Evolutionary conservation across 257 asterid species (phyloP), one percentile per base, ranked within the genome.

Genomic region (Haberlea rhodopensis): DNA sequence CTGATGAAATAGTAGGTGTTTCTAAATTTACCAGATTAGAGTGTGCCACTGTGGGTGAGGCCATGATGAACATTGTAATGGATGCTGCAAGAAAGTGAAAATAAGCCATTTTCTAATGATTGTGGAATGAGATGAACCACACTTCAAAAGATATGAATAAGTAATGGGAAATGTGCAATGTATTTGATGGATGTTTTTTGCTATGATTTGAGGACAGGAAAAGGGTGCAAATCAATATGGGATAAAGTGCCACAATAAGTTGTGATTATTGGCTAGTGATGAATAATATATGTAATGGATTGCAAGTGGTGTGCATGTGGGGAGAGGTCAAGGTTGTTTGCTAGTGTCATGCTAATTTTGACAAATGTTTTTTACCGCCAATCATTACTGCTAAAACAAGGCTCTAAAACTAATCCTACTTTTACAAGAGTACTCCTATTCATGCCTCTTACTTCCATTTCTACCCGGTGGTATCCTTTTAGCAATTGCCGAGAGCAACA

Each of bases 41-140:
- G 18, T 82, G 73, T 68, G 82, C 29, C 5, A 64, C 71, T 34
- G 78, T 52, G n/a, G 79, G 58, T 49, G 74, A 69, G 48, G 57
- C 64, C 57, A 69, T 40, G 49, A 67, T 68, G 60, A 69, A 49
- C 58, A 78, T 69, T 48, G 76, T 70, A 54, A 74, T 60, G 70
- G 70, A 66, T 65, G 70, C 43, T 60, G 77, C 67, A 60, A 74
- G 75, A 67, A 72, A 66, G 77, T 25, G 48, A 66, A 63, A 71
- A 59, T 65, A 67, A 64, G 80, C 66, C 88, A 84, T 84, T 71
- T 8, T 54, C 64, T 59, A 75, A 74, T 81, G 79, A 76, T 79
- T 65, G 53, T 76, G 73, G 46, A 59, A 53, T 45, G 69, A 52
- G 52, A 27, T 27, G 58, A 63, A 67, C 48, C 71, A 62, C 55